These are phyloP conservation scores for Coemansia reversa DNA, from an alignment of 192 early-diverging fungal genomes.

Conservation along the genomic window DNA sequence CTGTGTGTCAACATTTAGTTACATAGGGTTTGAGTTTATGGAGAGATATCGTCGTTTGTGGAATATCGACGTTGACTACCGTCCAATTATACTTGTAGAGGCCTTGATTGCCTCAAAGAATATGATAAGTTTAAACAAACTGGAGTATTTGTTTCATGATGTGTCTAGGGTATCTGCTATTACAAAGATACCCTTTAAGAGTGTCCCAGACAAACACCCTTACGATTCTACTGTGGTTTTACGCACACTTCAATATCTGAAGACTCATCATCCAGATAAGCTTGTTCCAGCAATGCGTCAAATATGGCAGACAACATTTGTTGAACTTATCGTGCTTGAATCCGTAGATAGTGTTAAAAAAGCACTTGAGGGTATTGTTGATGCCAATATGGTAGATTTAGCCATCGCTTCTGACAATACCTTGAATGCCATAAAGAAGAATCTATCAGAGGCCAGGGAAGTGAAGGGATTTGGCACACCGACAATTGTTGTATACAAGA, in stretches of 20 bases:
- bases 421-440: slow-evolving; percentile 15
- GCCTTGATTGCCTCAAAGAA: slow-evolving; percentile 41
- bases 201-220: slow-evolving; percentile 30
- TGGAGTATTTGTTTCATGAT: slow-evolving; percentile 34
- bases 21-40: slow-evolving; percentile 54
- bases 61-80: slow-evolving; percentile 43
- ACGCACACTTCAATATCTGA: slow-evolving; percentile 39
- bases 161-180: slow-evolving; percentile 30
- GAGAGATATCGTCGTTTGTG: slow-evolving; percentile 39
- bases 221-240: slow-evolving; percentile 32
- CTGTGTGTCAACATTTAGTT: slow-evolving; percentile 40
- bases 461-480: slow-evolving; percentile 42
- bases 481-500: slow-evolving; percentile 38
- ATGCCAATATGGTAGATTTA: slow-evolving; percentile 18
- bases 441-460: slow-evolving; percentile 16
- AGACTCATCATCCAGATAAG: slow-evolving; percentile 18
- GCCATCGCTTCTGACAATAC: slow-evolving; percentile 17
- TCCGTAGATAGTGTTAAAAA: slow-evolving; percentile 27
- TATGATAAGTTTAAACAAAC: slow-evolving; percentile 38
- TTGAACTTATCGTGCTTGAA: slow-evolving; percentile 25
- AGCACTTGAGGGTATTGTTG: slow-evolving; percentile 17
- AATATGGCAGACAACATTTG: slow-evolving; percentile 40
- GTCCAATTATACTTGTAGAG: slow-evolving; percentile 27
- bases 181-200: slow-evolving; percentile 44
- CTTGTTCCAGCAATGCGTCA: slow-evolving; percentile 35